Base-by-base conservation (phyloP, 768 basidiomycete species). In the Psilocybe cyanescens region DNA sequence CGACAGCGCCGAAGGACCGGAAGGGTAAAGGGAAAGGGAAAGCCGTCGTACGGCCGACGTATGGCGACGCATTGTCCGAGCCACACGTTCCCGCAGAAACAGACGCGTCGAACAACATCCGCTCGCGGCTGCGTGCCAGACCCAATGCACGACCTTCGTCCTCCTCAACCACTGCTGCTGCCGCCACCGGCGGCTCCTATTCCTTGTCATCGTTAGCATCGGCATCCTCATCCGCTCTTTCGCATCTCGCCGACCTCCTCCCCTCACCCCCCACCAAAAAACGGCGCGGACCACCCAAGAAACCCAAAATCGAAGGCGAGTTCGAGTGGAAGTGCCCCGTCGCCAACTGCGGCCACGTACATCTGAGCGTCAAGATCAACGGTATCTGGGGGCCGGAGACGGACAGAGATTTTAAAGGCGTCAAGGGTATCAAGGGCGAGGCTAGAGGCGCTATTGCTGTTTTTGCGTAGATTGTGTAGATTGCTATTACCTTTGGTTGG, bases 301-400 rank as follows among this genome's bases (percentile, higher is more conserved):
- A 73, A 57, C 68, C 75, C 62, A 65, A 74, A 60, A 63, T 80
- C 68, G 82, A 87, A 67, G 85, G 75, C 31, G 77, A 78, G 67
- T 78, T 82, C 66, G 78, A 83, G 67, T 92, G 88, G 88, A 65
- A 48, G 14, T 92, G 90, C 68, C 90, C 90, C 0, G 87, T 91
- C 1, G 65, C 77, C 2, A 79, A 79, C 1, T 92, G 90, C 67
- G 81, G 74, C 8, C 72, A 71, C 12, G 65, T 76, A 37, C 89
- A 91, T 70, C 73, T 76, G 9, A 90, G 88, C 63, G 79, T 88
- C 35, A 79, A 82, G 61, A 67, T 88, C 9, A 80, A 79, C 45
- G 88, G 86, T 2, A 76, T 74, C 58, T 92, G 90, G 89, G 77
- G 74, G 39, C 83, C 81, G 68, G 87, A 89, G 64, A 79, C 79